Conservation (phyloP, 306 rosid species). For the Amphicarpaea edgeworthii region DNA sequence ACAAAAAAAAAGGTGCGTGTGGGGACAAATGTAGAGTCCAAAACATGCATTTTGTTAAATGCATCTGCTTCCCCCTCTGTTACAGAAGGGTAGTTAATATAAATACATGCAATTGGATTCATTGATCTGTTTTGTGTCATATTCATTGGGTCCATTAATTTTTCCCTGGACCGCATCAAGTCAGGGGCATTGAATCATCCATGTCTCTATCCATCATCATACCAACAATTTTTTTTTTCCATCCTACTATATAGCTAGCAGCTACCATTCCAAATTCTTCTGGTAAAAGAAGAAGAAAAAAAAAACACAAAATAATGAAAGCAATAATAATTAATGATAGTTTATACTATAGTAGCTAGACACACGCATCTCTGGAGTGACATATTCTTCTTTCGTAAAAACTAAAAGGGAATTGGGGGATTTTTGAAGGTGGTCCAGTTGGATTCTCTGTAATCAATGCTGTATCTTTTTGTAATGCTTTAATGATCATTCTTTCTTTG, state of each 20-base stretch:
- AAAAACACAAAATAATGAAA: neutral
- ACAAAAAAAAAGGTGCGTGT: too few species aligned
- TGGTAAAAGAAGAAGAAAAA: neutral
- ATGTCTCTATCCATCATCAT: slow-evolving; percentile 45
- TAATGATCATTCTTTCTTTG: neutral
- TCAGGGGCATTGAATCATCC: slow-evolving; percentile 44
- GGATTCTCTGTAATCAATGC: neutral
- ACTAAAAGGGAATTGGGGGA: neutral
- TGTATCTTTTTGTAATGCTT: neutral
- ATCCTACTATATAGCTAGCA: slow-evolving; percentile 4
- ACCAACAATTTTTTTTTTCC: slow-evolving; percentile 25
- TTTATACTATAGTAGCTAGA: neutral
- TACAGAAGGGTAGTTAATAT: slow-evolving; percentile 32
- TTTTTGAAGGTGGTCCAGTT: neutral
- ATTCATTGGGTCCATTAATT: slow-evolving; percentile 48
- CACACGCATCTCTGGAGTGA: neutral
- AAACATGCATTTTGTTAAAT: slow-evolving; percentile 52
- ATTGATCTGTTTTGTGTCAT: slow-evolving; percentile 54
- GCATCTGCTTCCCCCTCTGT: slow-evolving; percentile 38
- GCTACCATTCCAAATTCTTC: slow-evolving; percentile 23
- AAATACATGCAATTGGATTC: slow-evolving; percentile 41
- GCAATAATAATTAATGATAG: neutral
- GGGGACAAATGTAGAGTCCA: slow-evolving; percentile 40
- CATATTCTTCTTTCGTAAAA: slow-evolving; percentile 9
- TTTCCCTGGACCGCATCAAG: slow-evolving; percentile 21